A percentile compares a stretch with the other conserved stretches of the same genome.
These are phyloP conservation scores for Phalaenopsis hybrid DNA, from an alignment of 116 monocot genomes.

Conservation along the genomic window DNA sequence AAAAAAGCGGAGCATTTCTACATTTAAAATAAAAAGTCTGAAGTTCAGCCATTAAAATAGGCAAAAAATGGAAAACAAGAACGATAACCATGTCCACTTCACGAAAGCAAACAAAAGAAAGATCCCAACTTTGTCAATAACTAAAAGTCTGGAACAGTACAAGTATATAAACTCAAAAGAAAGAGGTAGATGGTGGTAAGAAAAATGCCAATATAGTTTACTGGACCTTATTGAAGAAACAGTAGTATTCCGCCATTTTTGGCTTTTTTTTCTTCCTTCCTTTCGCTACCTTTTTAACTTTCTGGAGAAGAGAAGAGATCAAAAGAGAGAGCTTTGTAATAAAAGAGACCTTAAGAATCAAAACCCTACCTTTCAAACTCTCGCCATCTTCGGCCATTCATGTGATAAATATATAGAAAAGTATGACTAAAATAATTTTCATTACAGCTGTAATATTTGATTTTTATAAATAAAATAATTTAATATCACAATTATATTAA, in stretches of 20 bases:
- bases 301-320: not conserved
- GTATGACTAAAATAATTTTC: no score
- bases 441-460: no score
- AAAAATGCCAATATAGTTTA: not conserved
- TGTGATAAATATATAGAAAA: no score
- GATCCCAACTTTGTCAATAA: not conserved
- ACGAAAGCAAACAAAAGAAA: not conserved
- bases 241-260: conserved; percentile 16
- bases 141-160: not conserved
- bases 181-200: not conserved
- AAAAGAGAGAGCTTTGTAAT: not conserved
- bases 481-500: no score
- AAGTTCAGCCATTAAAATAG: not conserved
- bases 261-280: not conserved
- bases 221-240: conserved; percentile 18
- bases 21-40: not conserved
- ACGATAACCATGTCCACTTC: not conserved
- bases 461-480: no score
- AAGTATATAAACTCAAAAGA: not conserved
- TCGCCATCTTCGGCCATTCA: no score
- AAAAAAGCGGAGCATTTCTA: not conserved
- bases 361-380: not conserved
- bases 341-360: not conserved
- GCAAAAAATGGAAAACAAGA: not conserved
- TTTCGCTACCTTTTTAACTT: conserved; percentile 1